Conservation (phyloP, 257 asterid species). For the Nicotiana attenuata region DNA sequence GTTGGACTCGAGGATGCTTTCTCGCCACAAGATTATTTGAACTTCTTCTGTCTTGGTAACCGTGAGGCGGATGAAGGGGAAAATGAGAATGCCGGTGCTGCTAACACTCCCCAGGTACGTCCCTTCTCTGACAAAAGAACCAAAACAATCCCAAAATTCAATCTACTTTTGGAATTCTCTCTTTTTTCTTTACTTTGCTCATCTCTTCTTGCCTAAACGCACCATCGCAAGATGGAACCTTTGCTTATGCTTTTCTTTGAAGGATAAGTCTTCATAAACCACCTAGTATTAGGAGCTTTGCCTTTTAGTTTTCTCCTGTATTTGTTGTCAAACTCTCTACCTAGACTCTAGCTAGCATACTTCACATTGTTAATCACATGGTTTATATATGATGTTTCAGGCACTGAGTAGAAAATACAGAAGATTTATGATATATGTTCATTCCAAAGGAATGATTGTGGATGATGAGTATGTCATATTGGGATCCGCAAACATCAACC, state of each 20-base stretch:
- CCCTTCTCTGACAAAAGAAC: not conserved
- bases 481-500: conserved; percentile 94
- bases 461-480: conserved; percentile 81
- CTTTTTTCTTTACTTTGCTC: not conserved
- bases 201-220: not conserved
- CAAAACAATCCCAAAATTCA: not conserved
- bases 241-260: not conserved
- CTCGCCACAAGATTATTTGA: conserved; percentile 87
- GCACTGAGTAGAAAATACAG: conserved; percentile 64
- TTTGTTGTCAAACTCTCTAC: not conserved
- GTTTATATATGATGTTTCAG: conserved; percentile 32
- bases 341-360: not conserved
- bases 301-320: not conserved
- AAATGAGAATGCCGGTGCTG: conserved; percentile 37
- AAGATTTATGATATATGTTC: conserved; percentile 95
- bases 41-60: conserved; percentile 90
- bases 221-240: not conserved
- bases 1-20: conserved; percentile 88
- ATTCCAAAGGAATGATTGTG: conserved; percentile 96
- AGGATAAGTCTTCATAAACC: not conserved
- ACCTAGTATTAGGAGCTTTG: not conserved
- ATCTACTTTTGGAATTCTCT: not conserved
- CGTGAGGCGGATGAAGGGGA: conserved; percentile 52
- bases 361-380: not conserved
- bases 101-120: conserved; percentile 78